Conservation (phyloP, 2,329 filamentous ascomycete species). For the Diaporthe batatas region DNA sequence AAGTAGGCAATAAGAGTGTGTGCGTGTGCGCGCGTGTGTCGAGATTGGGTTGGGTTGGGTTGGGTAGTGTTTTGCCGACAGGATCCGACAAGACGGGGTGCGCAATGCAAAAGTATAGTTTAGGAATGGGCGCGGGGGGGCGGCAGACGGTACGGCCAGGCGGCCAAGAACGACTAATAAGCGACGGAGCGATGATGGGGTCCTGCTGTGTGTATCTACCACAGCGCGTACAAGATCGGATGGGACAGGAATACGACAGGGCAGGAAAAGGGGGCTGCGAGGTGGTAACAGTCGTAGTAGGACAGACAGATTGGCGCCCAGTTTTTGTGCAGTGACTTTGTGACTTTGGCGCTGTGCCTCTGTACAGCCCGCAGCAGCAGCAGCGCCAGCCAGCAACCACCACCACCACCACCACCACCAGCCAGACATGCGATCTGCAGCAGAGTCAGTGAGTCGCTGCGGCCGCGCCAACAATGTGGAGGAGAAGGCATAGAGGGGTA, state of each 20-base stretch:
- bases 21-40: constrained; percentile 1
- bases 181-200: background rate
- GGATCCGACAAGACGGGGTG: constrained; percentile 35
- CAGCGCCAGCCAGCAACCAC: too few species aligned
- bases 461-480: constrained; percentile 33
- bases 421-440: constrained; percentile 22
- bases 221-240: background rate
- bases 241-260: background rate
- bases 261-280: constrained; percentile 32
- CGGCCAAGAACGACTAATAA: background rate
- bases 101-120: constrained; percentile 15
- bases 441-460: constrained; percentile 27
- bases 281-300: background rate
- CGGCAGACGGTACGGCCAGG: constrained; percentile 6
- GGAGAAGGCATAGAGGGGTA: background rate
- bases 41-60: constrained; percentile 23
- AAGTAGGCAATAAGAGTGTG: background rate
- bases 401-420: too few species aligned
- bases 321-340: constrained; percentile 33
- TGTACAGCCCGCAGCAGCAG: background rate
- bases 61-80: constrained; percentile 21
- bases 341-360: background rate
- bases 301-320: constrained; percentile 24
- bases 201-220: constrained; percentile 2
- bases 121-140: constrained; percentile 5